phyloP scores from a whole-genome alignment of 2,329 filamentous ascomycete genomes.

The Macrophomina tecta region DNA sequence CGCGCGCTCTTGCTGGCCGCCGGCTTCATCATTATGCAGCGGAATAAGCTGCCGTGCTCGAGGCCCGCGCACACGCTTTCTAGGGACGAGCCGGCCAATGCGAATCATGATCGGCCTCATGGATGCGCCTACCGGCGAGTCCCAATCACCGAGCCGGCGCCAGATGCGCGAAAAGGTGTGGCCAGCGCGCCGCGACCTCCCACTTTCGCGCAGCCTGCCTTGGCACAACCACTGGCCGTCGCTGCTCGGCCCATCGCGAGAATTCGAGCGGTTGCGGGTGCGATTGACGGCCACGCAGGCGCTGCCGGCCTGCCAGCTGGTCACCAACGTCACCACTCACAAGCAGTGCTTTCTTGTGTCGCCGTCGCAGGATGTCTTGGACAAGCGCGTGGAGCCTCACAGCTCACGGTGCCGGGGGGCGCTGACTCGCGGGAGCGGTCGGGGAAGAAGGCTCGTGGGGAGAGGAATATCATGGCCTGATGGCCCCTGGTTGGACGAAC shows the following conservation, averaged over 20 bases:
- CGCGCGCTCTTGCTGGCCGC: background rate
- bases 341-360: conserved; percentile 2
- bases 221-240: conserved; percentile 14
- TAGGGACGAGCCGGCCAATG: conserved; percentile 27
- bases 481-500: conserved; percentile 26
- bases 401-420: background rate
- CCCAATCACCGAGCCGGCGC: conserved; percentile 25
- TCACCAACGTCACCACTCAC: background rate
- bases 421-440: conserved; percentile 20
- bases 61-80: conserved; percentile 24
- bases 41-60: conserved; percentile 11
- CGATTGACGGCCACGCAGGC: conserved; percentile 1
- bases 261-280: background rate
- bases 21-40: conserved; percentile 15
- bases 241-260: conserved; percentile 3
- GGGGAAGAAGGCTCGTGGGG: conserved; percentile 24
- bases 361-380: conserved; percentile 2
- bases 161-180: conserved; percentile 22
- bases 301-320: conserved; percentile 8
- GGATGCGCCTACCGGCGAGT: conserved; percentile 23
- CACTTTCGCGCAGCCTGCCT: conserved; percentile 13
- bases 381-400: conserved; percentile 20
- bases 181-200: conserved; percentile 9
- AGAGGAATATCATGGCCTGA: conserved; percentile 25
- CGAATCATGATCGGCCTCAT: conserved; percentile 28